Evolutionary conservation across 225 moss, liverwort and hornwort genomes (phyloP).

Genomic region (Bryoerythrophyllum caledonicum): DNA sequence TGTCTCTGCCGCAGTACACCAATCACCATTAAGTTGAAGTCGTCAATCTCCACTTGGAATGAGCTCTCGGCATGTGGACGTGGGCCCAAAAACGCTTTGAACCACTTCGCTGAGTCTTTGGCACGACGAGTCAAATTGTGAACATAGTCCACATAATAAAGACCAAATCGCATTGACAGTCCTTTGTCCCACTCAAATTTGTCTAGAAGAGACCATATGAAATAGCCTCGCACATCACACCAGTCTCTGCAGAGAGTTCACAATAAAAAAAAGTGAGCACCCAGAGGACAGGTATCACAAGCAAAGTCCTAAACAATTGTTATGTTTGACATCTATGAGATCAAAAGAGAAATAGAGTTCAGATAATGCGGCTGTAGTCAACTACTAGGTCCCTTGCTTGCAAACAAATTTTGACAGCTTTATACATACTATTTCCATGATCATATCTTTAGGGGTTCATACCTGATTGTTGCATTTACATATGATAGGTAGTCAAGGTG

Average conservation of each 20-base stretch:
- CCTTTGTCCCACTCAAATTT: conserved; percentile 35
- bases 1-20: too few relatives aligned
- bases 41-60: too few relatives aligned
- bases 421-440: too few relatives aligned
- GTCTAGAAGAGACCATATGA: conserved; percentile 37
- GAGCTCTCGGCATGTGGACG: background rate
- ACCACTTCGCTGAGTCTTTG: conserved; percentile 34
- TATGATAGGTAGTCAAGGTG: too few relatives aligned
- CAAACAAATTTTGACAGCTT: too few relatives aligned
- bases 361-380: too few relatives aligned
- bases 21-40: too few relatives aligned
- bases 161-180: conserved; percentile 24
- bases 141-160: conserved; percentile 25
- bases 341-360: too few relatives aligned
- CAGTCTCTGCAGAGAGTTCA: conserved; percentile 9
- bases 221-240: conserved; percentile 32
- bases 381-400: too few relatives aligned
- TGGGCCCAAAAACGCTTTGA: conserved; percentile 20
- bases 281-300: background rate
- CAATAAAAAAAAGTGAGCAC: too few relatives aligned
- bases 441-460: background rate
- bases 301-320: too few relatives aligned
- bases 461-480: conserved; percentile 17
- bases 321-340: too few relatives aligned
- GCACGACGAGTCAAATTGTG: conserved; percentile 23